phyloP scores from a whole-genome alignment of 495 filamentous ascomycete species.

The Penicillium bovifimosum region DNA sequence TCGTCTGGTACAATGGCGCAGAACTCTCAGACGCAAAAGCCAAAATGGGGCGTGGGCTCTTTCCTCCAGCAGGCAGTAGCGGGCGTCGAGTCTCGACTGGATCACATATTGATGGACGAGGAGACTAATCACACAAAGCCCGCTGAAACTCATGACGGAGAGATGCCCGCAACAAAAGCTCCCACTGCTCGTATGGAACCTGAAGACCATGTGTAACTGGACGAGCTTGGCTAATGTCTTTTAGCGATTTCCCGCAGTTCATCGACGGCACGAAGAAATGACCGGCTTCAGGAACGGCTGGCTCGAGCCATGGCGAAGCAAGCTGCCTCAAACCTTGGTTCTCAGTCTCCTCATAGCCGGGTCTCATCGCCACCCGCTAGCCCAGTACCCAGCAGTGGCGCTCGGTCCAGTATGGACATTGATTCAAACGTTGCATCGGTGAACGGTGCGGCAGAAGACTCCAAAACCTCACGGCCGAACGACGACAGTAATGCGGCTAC shows the following conservation, averaged over 20 bases:
- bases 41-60: constrained; percentile 56
- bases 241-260: constrained; percentile 50
- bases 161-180: constrained; percentile 12
- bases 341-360: constrained; percentile 32
- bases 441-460: constrained; percentile 12
- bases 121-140: constrained; percentile 41
- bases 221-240: constrained; percentile 16
- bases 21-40: constrained; percentile 27
- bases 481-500: constrained; percentile 8
- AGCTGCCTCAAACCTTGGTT: constrained; percentile 25
- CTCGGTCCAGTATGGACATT: constrained; percentile 37
- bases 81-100: constrained; percentile 86
- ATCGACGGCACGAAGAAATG: constrained; percentile 54
- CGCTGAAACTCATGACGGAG: constrained; percentile 14
- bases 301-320: constrained; percentile 58
- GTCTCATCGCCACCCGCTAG: constrained; percentile 31
- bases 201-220: neutral
- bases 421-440: constrained; percentile 25
- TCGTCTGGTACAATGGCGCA: constrained; percentile 33
- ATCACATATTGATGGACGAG: constrained; percentile 83
- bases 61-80: constrained; percentile 90
- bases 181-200: constrained; percentile 20
- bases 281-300: constrained; percentile 79
- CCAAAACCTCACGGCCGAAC: constrained; percentile 6
- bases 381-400: constrained; percentile 31